These are phyloP conservation scores for Saccharomycopsis fodiens DNA, from an alignment of 805 yeast species.

Conservation along the genomic window DNA sequence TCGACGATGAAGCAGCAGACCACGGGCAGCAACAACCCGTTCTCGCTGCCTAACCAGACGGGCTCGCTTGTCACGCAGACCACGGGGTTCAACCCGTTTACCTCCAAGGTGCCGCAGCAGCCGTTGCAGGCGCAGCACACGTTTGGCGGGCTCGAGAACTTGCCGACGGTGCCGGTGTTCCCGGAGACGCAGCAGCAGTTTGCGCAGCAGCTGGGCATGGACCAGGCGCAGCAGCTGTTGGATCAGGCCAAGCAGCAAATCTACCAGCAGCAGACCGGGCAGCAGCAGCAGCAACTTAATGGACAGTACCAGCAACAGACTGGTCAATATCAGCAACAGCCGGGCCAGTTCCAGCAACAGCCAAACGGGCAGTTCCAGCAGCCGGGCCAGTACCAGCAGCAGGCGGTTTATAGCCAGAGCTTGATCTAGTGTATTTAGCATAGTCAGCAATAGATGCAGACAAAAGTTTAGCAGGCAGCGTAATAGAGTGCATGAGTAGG, in stretches of 20 bases:
- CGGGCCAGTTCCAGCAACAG: conserved; percentile 25
- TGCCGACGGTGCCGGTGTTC: conserved; percentile 62
- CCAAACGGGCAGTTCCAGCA: conserved; percentile 23
- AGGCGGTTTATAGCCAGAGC: conserved; percentile 9
- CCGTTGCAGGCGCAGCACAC: conserved; percentile 45
- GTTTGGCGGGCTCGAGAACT: conserved; percentile 64
- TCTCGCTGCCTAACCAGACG: conserved; percentile 21
- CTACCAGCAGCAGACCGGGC: conserved; percentile 26
- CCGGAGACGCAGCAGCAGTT: conserved; percentile 49
- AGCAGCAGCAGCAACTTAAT: conserved; percentile 20
- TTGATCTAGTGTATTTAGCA: not conserved
- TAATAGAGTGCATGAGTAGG: too few relatives aligned
- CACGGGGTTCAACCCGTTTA: conserved; percentile 60
- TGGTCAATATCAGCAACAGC: conserved; percentile 22
- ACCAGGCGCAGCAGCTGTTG: conserved; percentile 14
- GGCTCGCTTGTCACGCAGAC: conserved; percentile 31
- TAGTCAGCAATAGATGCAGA: not conserved
- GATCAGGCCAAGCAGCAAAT: conserved; percentile 16
- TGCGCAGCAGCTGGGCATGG: conserved; percentile 4
- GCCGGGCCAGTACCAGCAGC: conserved; percentile 16
- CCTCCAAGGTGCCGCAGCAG: conserved; percentile 30
- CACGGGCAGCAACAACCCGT: conserved; percentile 35
- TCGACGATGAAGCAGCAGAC: conserved; percentile 18
- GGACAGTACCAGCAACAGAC: conserved; percentile 23
- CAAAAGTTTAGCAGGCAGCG: too few relatives aligned